Conservation (phyloP, 139 green algal genomes). For the Nannochloris sp. region DNA sequence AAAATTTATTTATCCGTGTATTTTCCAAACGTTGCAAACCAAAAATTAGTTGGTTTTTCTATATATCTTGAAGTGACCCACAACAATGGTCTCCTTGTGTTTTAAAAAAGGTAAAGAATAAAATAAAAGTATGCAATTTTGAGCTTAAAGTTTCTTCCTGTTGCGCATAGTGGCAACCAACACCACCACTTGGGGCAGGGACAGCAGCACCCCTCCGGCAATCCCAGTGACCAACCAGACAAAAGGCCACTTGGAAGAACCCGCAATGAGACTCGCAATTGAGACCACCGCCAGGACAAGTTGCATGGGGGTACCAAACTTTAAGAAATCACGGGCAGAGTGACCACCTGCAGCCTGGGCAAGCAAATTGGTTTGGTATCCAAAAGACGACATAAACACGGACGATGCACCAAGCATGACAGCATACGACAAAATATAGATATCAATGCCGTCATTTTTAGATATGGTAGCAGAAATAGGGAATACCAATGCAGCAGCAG, state of each 20-base stretch:
- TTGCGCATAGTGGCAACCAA: neutral
- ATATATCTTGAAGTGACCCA: too few species aligned
- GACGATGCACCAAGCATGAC: constrained; percentile 49
- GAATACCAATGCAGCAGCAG: constrained; percentile 50
- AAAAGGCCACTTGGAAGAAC: constrained; percentile 8
- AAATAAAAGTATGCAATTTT: too few species aligned
- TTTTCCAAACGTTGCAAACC: too few species aligned
- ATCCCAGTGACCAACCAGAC: constrained; percentile 28
- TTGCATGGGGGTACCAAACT: constrained; percentile 27
- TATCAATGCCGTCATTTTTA: constrained; percentile 26
- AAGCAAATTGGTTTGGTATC: constrained; percentile 76
- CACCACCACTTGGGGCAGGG: constrained; percentile 10
- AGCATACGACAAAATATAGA: constrained; percentile 29
- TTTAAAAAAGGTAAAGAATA: too few species aligned
- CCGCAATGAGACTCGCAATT: constrained; percentile 9
- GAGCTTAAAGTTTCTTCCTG: neutral
- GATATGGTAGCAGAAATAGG: constrained; percentile 30
- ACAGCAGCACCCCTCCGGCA: constrained; percentile 2
- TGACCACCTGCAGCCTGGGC: constrained; percentile 54
- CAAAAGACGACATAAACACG: constrained; percentile 54
- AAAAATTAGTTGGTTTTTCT: too few species aligned
- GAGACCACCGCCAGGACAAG: constrained; percentile 23
- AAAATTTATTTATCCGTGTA: too few species aligned
- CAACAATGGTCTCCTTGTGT: too few species aligned
- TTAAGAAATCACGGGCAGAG: constrained; percentile 48